Evolutionary conservation across 257 asterid genomes (phyloP), one percentile per base, ranked within the genome.

Genomic region (Solanum chiquidenum): DNA sequence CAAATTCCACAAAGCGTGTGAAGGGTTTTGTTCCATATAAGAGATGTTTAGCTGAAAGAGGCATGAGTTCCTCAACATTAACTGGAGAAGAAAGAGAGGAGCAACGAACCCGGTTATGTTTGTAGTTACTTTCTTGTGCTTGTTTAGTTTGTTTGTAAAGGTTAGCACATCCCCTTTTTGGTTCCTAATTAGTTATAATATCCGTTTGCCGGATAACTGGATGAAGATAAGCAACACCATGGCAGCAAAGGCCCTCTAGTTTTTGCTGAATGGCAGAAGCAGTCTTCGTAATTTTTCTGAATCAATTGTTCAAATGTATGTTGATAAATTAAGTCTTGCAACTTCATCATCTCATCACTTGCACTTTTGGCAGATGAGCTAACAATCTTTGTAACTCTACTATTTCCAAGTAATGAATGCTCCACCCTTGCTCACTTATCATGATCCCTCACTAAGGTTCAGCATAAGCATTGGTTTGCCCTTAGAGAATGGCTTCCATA

Each of bases 21-120:
- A 91, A 88, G 89, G 99, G 99, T 5, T 96, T 96, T 84, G 91
- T 94, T 77, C 99, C 99, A 1, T 96, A 95, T 86, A 96, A 94
- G 90, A 92, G 98, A 89, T 94, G 98, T 89, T 84, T 94, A 27
- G 89, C 90, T 52, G 90, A 88, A 84, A 92, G 90, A 86, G 91
- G 89, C 76, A 58, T 58, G 12, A 23, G 44, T 7, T 90, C 94
- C 38, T 83, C 90, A n/a, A 89, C 88, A 12, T 87, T 91, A 80
- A 80, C 86, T 1, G 89, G 87, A 5, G 94, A 93, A 72, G 98
- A 93, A 87, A 93, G 93, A 89, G 96, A 91, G 84, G 94, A 92
- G 68, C 96, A 92, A 44, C 90, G 94, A 52, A 82, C 89, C 25
- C 95, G 95, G 23, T 93, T 93, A 62, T 93, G 96, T 89, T 91